A percentile compares a stretch with the other conserved stretches of the same genome.
Evolutionary conservation across 139 green algal species (phyloP).

Genomic region (Micromonas pusilla): DNA sequence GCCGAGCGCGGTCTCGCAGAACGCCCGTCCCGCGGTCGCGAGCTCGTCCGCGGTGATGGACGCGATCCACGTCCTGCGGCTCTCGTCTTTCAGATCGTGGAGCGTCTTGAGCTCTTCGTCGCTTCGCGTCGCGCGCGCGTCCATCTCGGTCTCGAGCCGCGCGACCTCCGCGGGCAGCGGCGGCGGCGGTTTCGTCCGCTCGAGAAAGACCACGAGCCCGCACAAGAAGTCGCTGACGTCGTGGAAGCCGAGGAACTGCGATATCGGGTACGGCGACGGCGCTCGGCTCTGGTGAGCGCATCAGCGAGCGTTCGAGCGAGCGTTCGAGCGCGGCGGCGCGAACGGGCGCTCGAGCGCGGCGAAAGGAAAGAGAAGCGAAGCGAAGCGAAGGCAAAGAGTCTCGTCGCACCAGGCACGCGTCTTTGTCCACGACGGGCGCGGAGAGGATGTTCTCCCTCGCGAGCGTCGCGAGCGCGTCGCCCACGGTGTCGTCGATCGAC

Average conservation of each 20-base stretch:
- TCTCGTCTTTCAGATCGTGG: not conserved
- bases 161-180: no score
- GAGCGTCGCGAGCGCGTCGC: not conserved
- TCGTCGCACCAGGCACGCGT: not conserved
- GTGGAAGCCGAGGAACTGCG: not conserved
- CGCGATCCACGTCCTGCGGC: not conserved
- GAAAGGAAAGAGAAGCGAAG: no score
- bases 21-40: not conserved
- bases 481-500: not conserved
- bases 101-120: no score
- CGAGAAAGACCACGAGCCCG: not conserved
- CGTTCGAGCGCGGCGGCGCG: no score
- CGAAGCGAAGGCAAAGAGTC: not conserved
- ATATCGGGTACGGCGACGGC: not conserved
- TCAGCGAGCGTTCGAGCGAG: not conserved
- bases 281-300: not conserved
- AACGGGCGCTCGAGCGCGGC: no score
- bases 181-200: not conserved
- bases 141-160: no score
- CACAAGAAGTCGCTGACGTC: not conserved
- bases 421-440: not conserved
- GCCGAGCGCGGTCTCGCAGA: not conserved
- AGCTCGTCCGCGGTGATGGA: slow-evolving; percentile 8
- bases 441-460: not conserved
- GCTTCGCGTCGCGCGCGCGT: no score